These are phyloP conservation scores for Microbotryum violaceum DNA, from an alignment of 1,284 basidiomycete species.

Conservation along the genomic window DNA sequence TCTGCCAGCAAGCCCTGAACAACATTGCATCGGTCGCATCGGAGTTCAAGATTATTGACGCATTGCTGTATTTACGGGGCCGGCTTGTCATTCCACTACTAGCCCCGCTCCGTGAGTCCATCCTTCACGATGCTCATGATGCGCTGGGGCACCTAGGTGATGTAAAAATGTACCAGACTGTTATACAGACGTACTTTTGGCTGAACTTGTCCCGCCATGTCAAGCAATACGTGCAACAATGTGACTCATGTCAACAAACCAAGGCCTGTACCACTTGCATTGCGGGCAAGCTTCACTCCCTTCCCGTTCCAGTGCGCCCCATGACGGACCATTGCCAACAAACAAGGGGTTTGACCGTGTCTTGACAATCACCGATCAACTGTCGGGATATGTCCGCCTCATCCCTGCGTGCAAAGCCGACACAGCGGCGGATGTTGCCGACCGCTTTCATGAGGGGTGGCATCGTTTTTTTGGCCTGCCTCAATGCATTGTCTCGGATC, in stretches of 20 bases:
- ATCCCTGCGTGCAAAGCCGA: conserved; percentile 32
- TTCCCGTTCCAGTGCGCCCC: background rate
- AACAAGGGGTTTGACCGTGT: conserved; percentile 43
- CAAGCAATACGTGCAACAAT: conserved; percentile 1
- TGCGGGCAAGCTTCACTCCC: conserved; percentile 8
- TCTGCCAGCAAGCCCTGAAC: conserved; percentile 33
- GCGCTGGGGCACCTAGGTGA: conserved; percentile 43
- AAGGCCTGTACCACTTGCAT: conserved; percentile 12
- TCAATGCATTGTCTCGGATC: no score
- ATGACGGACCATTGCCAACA: conserved; percentile 41
- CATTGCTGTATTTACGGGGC: no score
- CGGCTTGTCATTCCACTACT: no score
- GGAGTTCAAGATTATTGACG: no score
- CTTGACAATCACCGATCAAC: conserved; percentile 41
- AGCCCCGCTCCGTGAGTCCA: conserved; percentile 25
- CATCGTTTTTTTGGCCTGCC: conserved; percentile 43
- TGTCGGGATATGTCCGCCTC: conserved; percentile 43
- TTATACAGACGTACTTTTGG: conserved; percentile 44
- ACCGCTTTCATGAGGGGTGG: conserved; percentile 31
- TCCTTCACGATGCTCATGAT: conserved; percentile 38
- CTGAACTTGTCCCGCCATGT: conserved; percentile 39
- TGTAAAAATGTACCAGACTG: conserved; percentile 40
- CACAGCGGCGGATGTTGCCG: conserved; percentile 33
- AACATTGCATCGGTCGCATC: background rate
- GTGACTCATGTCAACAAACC: conserved; percentile 18